Conservation (phyloP, 2,329 filamentous ascomycete species). For the Dothideomycetes sp. region DNA sequence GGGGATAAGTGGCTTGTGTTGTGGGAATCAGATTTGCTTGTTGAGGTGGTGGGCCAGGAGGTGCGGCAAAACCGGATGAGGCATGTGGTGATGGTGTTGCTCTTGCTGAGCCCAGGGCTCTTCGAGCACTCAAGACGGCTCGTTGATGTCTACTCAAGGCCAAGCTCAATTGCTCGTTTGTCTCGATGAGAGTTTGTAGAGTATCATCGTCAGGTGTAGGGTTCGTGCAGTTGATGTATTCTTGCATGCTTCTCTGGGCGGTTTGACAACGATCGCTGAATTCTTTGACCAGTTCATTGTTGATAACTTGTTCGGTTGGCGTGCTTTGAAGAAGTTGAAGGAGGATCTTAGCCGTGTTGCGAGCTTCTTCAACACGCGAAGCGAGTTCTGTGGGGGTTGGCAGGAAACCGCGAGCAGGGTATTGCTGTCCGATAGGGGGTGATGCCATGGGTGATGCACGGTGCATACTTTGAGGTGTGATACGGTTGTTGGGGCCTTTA, state of each 20-base stretch:
- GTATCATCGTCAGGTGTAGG: constrained; percentile 86
- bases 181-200: constrained; percentile 86
- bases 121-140: constrained; percentile 55
- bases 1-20: not conserved
- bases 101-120: constrained; percentile 27
- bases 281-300: constrained; percentile 85
- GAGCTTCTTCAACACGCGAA: constrained; percentile 78
- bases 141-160: constrained; percentile 78
- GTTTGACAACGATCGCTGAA: constrained; percentile 79
- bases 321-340: constrained; percentile 85
- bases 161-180: constrained; percentile 80
- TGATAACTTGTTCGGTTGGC: constrained; percentile 61
- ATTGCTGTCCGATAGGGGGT: not conserved
- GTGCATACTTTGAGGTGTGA: constrained; percentile 14
- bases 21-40: not conserved
- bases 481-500: constrained; percentile 44
- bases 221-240: constrained; percentile 71
- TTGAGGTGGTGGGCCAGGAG: not conserved
- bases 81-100: constrained; percentile 17
- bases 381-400: constrained; percentile 70
- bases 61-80: too few relatives aligned
- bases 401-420: constrained; percentile 25
- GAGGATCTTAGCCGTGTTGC: constrained; percentile 84
- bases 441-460: not conserved
- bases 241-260: constrained; percentile 72